Conservation (phyloP, 441 rosid species). For the Pelargonium australe region DNA sequence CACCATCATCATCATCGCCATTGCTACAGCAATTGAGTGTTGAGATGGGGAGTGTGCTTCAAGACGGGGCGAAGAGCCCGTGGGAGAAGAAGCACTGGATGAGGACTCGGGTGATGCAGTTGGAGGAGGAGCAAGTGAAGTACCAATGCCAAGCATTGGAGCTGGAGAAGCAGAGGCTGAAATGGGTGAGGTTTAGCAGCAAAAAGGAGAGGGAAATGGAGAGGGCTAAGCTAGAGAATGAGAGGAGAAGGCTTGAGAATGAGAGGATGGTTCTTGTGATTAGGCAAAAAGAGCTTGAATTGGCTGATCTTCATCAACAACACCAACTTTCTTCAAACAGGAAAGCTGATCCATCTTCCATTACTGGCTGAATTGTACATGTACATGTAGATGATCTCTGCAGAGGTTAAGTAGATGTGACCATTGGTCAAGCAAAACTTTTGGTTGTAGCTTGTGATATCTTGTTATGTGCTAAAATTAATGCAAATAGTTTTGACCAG, state of each 20-base stretch:
- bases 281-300: constrained; percentile 62
- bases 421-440: not conserved
- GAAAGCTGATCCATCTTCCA: constrained; percentile 56
- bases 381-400: not conserved
- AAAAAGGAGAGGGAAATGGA: constrained; percentile 96
- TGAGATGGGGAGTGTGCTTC: constrained; percentile 38
- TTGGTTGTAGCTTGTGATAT: not conserved
- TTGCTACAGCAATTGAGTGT: constrained; percentile 40
- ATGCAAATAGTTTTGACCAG: no score
- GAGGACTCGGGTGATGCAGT: constrained; percentile 42
- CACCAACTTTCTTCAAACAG: constrained; percentile 40
- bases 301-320: constrained; percentile 37
- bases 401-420: not conserved
- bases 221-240: constrained; percentile 64
- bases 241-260: constrained; percentile 55
- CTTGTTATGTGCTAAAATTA: no score
- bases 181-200: constrained; percentile 78
- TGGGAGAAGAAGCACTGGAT: constrained; percentile 94
- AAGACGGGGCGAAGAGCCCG: constrained; percentile 50
- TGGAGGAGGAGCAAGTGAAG: constrained; percentile 63
- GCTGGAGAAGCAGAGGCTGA: constrained; percentile 81
- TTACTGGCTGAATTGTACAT: constrained; percentile 32
- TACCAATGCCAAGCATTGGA: constrained; percentile 55
- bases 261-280: constrained; percentile 63
- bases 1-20: constrained; percentile 13